Evolutionary conservation across 2,329 filamentous ascomycete species (phyloP).

Genomic region (Arthrobotrys iridis): DNA sequence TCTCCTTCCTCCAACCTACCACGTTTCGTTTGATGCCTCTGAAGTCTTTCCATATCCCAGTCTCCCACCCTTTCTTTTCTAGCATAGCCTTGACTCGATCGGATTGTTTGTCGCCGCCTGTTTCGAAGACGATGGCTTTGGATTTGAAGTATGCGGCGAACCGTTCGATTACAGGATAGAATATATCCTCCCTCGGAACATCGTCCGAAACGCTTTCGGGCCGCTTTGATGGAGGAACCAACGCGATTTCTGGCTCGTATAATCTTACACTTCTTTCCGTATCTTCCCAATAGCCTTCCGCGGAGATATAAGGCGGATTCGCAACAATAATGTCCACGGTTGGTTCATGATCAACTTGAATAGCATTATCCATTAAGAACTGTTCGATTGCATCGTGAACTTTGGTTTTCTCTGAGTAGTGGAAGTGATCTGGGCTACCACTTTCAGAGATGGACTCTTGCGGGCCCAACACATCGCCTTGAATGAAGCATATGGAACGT

Average conservation of each 20-base stretch:
- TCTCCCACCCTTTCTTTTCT: slow-evolving; percentile 29
- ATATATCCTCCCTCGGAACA: slow-evolving; percentile 53
- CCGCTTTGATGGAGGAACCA: slow-evolving; percentile 69
- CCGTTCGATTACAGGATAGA: slow-evolving; percentile 55
- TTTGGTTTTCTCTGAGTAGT: background rate
- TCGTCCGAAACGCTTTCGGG: background rate
- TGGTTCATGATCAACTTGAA: background rate
- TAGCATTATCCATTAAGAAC: slow-evolving; percentile 39
- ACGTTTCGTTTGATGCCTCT: slow-evolving; percentile 56
- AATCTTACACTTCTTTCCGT: slow-evolving; percentile 79
- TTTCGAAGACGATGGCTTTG: slow-evolving; percentile 55
- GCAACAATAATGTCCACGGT: slow-evolving; percentile 76
- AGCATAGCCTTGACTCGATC: slow-evolving; percentile 48
- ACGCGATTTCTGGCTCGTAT: slow-evolving; percentile 81
- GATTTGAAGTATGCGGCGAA: slow-evolving; percentile 52
- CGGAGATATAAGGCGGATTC: slow-evolving; percentile 92
- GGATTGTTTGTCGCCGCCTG: slow-evolving; percentile 56
- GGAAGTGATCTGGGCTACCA: background rate
- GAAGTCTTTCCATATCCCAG: slow-evolving; percentile 56
- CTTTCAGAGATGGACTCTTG: background rate
- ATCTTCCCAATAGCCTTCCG: slow-evolving; percentile 69
- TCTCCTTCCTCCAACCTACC: slow-evolving; percentile 56
- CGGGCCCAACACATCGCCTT: slow-evolving; percentile 62
- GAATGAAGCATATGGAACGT: slow-evolving; percentile 63
- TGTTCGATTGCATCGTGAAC: slow-evolving; percentile 64